Conservation (phyloP, 139 green algal species). For the Diplosphaera chodatii region DNA sequence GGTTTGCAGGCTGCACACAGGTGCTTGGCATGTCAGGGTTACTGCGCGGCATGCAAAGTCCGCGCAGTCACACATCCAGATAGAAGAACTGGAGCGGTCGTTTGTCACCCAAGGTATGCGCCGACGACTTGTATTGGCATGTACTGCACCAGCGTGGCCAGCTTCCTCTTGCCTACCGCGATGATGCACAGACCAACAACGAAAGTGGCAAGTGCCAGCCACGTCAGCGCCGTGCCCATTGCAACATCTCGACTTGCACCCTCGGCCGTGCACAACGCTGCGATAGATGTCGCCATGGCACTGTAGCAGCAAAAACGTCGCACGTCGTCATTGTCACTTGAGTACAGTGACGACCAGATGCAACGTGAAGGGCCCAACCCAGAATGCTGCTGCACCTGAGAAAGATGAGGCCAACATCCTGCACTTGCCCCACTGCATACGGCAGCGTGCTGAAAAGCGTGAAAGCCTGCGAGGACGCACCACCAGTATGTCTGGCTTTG, state of each 20-base stretch:
- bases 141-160: constrained; percentile 42
- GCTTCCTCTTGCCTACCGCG: constrained; percentile 9
- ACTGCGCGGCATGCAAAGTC: too few relatives aligned
- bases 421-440: constrained; percentile 59
- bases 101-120: constrained; percentile 62
- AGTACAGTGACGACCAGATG: too few relatives aligned
- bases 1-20: too few relatives aligned
- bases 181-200: constrained; percentile 36
- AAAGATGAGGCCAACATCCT: constrained; percentile 67
- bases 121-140: constrained; percentile 72
- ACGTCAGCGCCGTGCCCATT: constrained; percentile 56
- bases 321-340: too few relatives aligned
- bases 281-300: constrained; percentile 43
- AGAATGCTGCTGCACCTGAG: too few relatives aligned
- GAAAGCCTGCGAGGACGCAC: constrained; percentile 30
- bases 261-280: constrained; percentile 4
- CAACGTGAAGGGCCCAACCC: too few relatives aligned
- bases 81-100: too few relatives aligned
- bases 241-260: constrained; percentile 10
- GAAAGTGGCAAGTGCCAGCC: constrained; percentile 48
- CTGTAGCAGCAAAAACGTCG: neutral
- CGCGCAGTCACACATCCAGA: too few relatives aligned
- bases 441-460: constrained; percentile 41
- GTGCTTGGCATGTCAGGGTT: too few relatives aligned
- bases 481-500: neutral